phyloP scores from a whole-genome alignment of 768 basidiomycete species.

The Agrocybe praecox region DNA sequence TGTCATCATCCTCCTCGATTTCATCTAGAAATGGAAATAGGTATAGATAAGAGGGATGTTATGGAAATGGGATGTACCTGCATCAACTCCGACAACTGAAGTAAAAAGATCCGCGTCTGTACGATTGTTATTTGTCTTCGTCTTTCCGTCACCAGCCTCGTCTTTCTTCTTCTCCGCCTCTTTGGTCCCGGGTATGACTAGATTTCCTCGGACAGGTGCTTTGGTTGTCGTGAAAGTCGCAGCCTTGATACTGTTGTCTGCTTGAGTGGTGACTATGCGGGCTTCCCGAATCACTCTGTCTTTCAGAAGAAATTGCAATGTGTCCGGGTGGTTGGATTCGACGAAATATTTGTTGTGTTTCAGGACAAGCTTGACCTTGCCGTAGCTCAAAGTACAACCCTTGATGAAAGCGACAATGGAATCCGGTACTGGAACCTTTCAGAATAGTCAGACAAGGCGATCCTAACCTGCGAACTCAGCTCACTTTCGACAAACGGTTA shows the following conservation, averaged over 20 bases:
- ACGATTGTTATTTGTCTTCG: constrained; percentile 26
- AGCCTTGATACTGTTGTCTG: constrained; percentile 77
- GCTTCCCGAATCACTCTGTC: constrained; percentile 86
- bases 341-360: constrained; percentile 98
- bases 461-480: constrained; percentile 9
- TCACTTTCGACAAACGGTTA: constrained; percentile 79
- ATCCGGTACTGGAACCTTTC: constrained; percentile 89
- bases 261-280: constrained; percentile 67
- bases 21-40: constrained; percentile 61
- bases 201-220: constrained; percentile 79
- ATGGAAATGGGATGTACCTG: constrained; percentile 50
- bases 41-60: not conserved
- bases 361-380: constrained; percentile 96
- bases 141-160: constrained; percentile 29
- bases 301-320: constrained; percentile 83
- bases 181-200: constrained; percentile 88
- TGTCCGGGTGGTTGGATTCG: constrained; percentile 94
- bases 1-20: constrained; percentile 96
- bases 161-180: constrained; percentile 73
- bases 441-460: not conserved
- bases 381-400: constrained; percentile 93
- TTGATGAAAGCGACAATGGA: constrained; percentile 86
- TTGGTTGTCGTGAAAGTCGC: constrained; percentile 79
- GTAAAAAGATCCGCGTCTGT: constrained; percentile 85
- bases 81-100: constrained; percentile 94